A percentile compares a stretch with the other conserved stretches of the same genome.
Evolutionary conservation across 495 filamentous ascomycete species (phyloP).

Genomic region (Penicillium odoratum): DNA sequence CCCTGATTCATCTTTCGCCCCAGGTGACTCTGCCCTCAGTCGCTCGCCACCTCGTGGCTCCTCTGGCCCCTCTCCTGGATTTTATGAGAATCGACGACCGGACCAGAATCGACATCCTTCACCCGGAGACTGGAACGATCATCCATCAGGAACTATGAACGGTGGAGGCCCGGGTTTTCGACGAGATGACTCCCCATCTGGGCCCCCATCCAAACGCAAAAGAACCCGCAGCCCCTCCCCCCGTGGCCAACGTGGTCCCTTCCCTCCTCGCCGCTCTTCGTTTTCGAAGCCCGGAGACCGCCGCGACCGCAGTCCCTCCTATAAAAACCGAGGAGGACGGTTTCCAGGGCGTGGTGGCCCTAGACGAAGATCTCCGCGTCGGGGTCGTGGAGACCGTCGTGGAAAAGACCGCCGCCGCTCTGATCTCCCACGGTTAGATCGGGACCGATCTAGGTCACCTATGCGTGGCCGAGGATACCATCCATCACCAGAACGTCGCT

Average conservation of each 20-base stretch:
- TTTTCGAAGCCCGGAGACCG: slow-evolving; percentile 30
- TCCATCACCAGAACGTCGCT: slow-evolving; percentile 32
- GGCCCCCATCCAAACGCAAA: slow-evolving; percentile 41
- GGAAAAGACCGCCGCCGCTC: slow-evolving; percentile 31
- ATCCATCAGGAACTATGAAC: slow-evolving; percentile 20
- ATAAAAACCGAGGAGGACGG: slow-evolving; percentile 33
- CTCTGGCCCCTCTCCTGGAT: slow-evolving; percentile 25
- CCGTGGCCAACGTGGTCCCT: slow-evolving; percentile 23
- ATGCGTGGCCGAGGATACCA: slow-evolving; percentile 29
- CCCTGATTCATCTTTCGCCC: slow-evolving; percentile 31
- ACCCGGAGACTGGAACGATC: slow-evolving; percentile 20
- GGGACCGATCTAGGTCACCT: slow-evolving; percentile 34
- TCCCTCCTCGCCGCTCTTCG: slow-evolving; percentile 25
- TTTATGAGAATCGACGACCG: slow-evolving; percentile 17
- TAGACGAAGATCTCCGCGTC: slow-evolving; percentile 35
- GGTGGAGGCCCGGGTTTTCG: slow-evolving; percentile 24
- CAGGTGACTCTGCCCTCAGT: slow-evolving; percentile 33
- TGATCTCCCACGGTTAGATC: slow-evolving; percentile 23
- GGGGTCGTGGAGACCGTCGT: slow-evolving; percentile 36
- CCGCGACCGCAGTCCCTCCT: slow-evolving; percentile 33
- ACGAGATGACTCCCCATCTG: slow-evolving; percentile 37
- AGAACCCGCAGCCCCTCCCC: slow-evolving; percentile 52
- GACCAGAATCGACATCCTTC: slow-evolving; percentile 15
- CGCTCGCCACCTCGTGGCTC: slow-evolving; percentile 34
- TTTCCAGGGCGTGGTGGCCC: slow-evolving; percentile 35